phyloP scores from a whole-genome alignment of 345 rosid genomes.

The Rhodomyrtus tomentosa region DNA sequence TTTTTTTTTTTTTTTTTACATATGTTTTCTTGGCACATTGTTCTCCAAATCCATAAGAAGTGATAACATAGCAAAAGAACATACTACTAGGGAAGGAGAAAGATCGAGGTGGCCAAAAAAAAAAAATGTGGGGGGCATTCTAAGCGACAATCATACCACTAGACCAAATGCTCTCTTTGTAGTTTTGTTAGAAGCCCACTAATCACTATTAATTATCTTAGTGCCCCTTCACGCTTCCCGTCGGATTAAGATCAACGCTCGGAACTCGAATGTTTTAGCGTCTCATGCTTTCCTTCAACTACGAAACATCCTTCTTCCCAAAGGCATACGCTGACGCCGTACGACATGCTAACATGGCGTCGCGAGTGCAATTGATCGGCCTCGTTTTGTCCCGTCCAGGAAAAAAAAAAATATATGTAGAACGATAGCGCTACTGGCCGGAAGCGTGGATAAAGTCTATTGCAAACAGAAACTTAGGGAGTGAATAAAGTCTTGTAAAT shows the following conservation, averaged over 20 bases:
- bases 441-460: too few relatives aligned
- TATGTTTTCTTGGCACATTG: rapidly evolving
- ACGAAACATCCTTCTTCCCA: background rate
- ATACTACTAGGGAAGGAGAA: background rate
- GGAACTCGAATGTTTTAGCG: background rate
- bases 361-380: background rate
- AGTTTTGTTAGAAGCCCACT: rapidly evolving
- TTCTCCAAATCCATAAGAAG: too few relatives aligned
- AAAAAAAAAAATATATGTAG: background rate
- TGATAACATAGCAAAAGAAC: background rate
- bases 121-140: constrained; percentile 30
- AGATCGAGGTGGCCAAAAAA: rapidly evolving
- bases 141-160: constrained; percentile 94
- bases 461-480: background rate
- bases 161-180: constrained; percentile 50
- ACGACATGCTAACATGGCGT: background rate
- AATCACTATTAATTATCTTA: too few relatives aligned
- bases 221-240: background rate
- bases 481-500: background rate
- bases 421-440: background rate
- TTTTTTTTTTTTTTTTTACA: background rate
- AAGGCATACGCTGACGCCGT: rapidly evolving
- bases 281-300: background rate
- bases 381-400: background rate
- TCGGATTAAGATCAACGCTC: background rate